Conservation (phyloP, 257 asterid genomes). For the Solanum peruvianum region DNA sequence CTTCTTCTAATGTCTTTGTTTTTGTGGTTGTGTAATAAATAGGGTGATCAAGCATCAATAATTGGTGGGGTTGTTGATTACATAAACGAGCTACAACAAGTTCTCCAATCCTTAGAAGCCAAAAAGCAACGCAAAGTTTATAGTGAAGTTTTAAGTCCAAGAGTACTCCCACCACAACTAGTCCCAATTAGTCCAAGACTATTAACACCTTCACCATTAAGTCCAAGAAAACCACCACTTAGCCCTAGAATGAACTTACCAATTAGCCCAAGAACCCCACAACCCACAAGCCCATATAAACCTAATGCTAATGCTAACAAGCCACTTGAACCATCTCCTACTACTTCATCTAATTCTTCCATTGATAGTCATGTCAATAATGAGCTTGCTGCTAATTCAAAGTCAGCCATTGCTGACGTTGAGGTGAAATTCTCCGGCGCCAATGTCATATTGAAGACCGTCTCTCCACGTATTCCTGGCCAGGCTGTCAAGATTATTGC, state of each 20-base stretch:
- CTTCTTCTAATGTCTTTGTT: neutral
- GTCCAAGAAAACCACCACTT: constrained; percentile 63
- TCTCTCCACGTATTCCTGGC: constrained; percentile 55
- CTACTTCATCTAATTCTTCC: constrained; percentile 37
- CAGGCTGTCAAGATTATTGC: constrained; percentile 56
- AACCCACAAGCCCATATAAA: constrained; percentile 62
- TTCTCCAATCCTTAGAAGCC: constrained; percentile 60
- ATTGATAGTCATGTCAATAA: constrained; percentile 38
- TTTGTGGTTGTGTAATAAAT: neutral
- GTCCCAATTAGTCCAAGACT: constrained; percentile 36
- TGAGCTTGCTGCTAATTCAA: constrained; percentile 76
- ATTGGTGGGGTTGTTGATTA: constrained; percentile 87
- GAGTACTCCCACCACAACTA: neutral
- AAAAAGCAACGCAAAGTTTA: constrained; percentile 78
- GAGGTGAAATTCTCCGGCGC: constrained; percentile 83
- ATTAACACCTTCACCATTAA: constrained; percentile 24
- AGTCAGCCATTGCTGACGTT: constrained; percentile 71
- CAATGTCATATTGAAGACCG: constrained; percentile 56
- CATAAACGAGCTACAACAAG: constrained; percentile 78
- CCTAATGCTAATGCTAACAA: constrained; percentile 6
- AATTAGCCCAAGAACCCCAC: constrained; percentile 82
- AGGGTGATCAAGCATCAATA: constrained; percentile 97
- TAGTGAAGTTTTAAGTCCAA: constrained; percentile 55
- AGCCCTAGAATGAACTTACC: constrained; percentile 75
- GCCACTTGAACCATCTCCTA: constrained; percentile 40